A percentile compares a stretch with the other conserved stretches of the same genome.
These are phyloP conservation scores for Trifolium pratense DNA, from an alignment of 306 rosid genomes.

Conservation along the genomic window DNA sequence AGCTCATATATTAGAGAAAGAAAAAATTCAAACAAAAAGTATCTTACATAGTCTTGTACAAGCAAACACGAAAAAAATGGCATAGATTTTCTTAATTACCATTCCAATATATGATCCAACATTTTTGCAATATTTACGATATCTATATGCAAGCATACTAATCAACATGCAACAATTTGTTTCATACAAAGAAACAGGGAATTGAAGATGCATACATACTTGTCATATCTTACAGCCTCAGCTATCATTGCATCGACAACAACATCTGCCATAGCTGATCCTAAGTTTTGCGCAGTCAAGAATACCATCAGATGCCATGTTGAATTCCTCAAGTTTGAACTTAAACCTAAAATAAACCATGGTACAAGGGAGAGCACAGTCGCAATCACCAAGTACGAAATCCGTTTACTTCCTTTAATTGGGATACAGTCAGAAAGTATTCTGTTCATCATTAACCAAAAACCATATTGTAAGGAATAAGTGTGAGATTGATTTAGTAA, in stretches of 20 bases:
- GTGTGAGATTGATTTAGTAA: conserved; percentile 28
- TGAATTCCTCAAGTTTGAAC: conserved; percentile 61
- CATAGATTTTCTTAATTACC: conserved; percentile 5
- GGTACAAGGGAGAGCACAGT: conserved; percentile 83
- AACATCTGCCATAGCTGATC: conserved; percentile 95
- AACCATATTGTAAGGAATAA: conserved; percentile 42
- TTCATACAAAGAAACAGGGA: conserved; percentile 24
- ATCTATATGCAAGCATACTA: conserved; percentile 25
- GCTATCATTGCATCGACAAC: conserved; percentile 95
- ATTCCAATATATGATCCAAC: background rate
- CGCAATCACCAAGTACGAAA: conserved; percentile 78
- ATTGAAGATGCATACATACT: conserved; percentile 54
- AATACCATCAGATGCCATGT: conserved; percentile 67
- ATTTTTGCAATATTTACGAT: conserved; percentile 25
- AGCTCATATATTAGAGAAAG: no score
- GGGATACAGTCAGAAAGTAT: conserved; percentile 86
- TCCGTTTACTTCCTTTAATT: conserved; percentile 78
- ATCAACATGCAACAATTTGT: conserved; percentile 9
- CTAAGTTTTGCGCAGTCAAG: conserved; percentile 78
- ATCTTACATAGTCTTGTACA: no score
- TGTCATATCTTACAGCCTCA: conserved; percentile 77
- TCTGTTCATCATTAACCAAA: conserved; percentile 53
- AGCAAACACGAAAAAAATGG: conserved; percentile 21
- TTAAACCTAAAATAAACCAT: conserved; percentile 72
- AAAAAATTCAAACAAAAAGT: no score